These are phyloP conservation scores for Fagopyrum esculentum DNA, from an alignment of 148 eudicot genomes.

Conservation along the genomic window DNA sequence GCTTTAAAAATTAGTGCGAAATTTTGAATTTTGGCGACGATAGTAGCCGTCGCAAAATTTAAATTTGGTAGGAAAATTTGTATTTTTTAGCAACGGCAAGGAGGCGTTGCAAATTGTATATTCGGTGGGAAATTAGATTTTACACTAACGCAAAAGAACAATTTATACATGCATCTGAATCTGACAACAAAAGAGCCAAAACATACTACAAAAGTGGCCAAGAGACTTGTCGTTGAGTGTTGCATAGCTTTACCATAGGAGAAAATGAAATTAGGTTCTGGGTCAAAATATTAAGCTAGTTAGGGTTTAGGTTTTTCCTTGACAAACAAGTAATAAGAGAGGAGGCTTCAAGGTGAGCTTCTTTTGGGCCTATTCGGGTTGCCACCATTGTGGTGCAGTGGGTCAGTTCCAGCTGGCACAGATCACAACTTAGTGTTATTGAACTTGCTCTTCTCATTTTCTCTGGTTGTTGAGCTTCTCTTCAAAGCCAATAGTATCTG, in stretches of 20 bases:
- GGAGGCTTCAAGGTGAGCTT: neutral
- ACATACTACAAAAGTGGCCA: neutral
- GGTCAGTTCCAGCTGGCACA: constrained; percentile 46
- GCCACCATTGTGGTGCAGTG: constrained; percentile 43
- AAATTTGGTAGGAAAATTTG: no score
- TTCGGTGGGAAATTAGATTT: no score
- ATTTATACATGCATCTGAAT: neutral
- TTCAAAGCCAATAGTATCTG: constrained; percentile 6
- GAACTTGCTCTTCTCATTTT: neutral
- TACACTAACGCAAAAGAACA: neutral
- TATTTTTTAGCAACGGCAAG: no score
- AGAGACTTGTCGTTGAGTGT: neutral
- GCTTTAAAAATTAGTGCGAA: no score
- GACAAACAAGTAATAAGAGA: neutral
- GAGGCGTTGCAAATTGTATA: no score
- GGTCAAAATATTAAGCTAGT: neutral
- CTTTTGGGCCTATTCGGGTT: constrained; percentile 27
- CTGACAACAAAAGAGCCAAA: neutral
- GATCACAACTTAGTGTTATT: constrained; percentile 26
- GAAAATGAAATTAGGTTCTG: neutral
- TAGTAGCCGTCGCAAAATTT: no score
- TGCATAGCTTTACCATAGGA: neutral
- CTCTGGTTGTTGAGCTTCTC: constrained; percentile 6
- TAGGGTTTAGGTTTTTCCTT: constrained; percentile 6
- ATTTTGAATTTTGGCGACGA: no score